Evolutionary conservation across 1,284 basidiomycete species (phyloP).

Genomic region (Neonothopanus nambi): DNA sequence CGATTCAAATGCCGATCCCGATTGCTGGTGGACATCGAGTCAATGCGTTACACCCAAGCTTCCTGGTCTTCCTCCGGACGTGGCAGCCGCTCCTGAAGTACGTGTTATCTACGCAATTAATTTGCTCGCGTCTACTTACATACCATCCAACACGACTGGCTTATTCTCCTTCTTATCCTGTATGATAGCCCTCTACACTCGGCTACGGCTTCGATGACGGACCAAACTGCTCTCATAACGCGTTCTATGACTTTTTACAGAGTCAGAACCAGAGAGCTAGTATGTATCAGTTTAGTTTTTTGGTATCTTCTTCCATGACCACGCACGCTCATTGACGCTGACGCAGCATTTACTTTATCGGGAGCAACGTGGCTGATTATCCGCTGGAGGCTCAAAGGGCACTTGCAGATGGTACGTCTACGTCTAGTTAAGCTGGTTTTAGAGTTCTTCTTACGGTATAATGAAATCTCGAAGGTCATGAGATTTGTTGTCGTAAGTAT

Average conservation of each 20-base stretch:
- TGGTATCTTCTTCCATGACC: too few relatives aligned
- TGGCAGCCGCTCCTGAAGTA: conserved; percentile 62
- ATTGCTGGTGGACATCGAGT: conserved; percentile 51
- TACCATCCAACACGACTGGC: too few relatives aligned
- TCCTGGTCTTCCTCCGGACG: conserved; percentile 47
- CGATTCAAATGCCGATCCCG: conserved; percentile 3
- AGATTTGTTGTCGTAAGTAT: conserved; percentile 59
- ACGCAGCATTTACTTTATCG: conserved; percentile 64
- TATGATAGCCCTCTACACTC: conserved; percentile 55
- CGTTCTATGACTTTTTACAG: conserved; percentile 63
- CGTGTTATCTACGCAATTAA: too few relatives aligned
- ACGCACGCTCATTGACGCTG: too few relatives aligned
- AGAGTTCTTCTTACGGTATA: too few relatives aligned
- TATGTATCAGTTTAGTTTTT: conserved; percentile 34
- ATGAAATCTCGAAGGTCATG: conserved; percentile 48
- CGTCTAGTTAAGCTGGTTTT: background rate
- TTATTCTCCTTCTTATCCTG: too few relatives aligned
- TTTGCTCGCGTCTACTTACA: too few relatives aligned
- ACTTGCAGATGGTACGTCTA: conserved; percentile 47
- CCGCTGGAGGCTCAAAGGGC: conserved; percentile 70
- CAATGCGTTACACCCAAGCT: conserved; percentile 60
- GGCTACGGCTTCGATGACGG: conserved; percentile 69
- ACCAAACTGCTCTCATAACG: conserved; percentile 70
- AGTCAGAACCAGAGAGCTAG: conserved; percentile 71
- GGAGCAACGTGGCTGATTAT: conserved; percentile 75